Evolutionary conservation across 1,284 basidiomycete species (phyloP), one percentile per base, ranked within the genome.

Genomic region (Ceratobasidium theobromae): DNA sequence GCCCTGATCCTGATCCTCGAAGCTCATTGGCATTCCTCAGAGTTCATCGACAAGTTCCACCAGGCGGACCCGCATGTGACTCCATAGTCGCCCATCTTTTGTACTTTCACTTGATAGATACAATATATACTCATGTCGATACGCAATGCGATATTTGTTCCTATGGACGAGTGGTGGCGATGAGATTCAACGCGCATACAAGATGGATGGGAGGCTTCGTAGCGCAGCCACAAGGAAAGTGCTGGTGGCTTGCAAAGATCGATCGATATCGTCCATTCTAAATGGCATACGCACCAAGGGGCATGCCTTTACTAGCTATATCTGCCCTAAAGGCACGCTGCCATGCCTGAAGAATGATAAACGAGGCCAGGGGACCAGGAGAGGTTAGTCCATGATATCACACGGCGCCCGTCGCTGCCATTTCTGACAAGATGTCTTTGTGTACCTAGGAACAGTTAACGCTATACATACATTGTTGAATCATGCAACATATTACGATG

Each of bases 1-100:
- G 21, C 27, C 35, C 38, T 18, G 16, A 28, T 48, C 27, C 5
- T 21, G 43, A 45, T 5, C 9, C 9, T 45, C 9, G 18, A 45
- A 45, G 18, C 6, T 38, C 35, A 8, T 5, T 45, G 18, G 18
- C 43, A 11, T 45, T 3, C 25, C 1, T 45, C 45, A 60, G 55
- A 35, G 35, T 60, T 60, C 28, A 60, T 60, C 25, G 41, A 48
- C 45, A 60, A 35, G 30, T 60, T 60, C 55, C 55, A 60, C 45
- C 55, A 38, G n/a, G 21, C 43, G 38, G 55, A 60, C 8, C 40
- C 41, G 30, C 48, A 23, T 35, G 4, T n/a, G 28, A 25, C 35
- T 35, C 48, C 48, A 45, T 60, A 25, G 21, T 57, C 12, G 16
- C 35, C 9, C 35, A 8, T 38, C 35, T 38, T n/a, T 28, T 41